Evolutionary conservation across 257 asterid species (phyloP), one percentile per base, ranked within the genome.

Genomic region (Plectranthus barbatus): DNA sequence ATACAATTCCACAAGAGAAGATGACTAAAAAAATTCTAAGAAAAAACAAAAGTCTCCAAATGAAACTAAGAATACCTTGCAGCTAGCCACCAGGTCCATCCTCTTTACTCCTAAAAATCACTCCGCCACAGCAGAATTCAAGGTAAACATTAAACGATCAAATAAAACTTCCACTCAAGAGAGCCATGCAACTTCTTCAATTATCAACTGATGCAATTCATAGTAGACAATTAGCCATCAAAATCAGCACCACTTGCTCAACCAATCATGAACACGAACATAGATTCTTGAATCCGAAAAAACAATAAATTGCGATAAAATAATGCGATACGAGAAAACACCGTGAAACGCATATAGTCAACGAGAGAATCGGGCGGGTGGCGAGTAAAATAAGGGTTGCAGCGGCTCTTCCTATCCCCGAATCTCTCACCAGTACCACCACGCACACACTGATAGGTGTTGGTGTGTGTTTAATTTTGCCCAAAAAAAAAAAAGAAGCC

Each of bases 51-150:
- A 53, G 34, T 20, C 13, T 14, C 48, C 50, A 52, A 26, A 20
- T 36, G 17, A 29, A 46, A 21, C 2, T 7, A 36, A 23, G 42
- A 52, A 60, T 57, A 77, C 82, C 82, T 69, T 73, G 74, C 79
- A 77, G 46, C 72, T 51, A 19, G 68, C 60, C 66, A 66, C 78
- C 62, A 48, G 62, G 52, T 72, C 81, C 81, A 77, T 77, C 33
- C 60, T 72, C 58, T 59, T 15, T 5, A 56, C 70, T 61, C 34
- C 13, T 19, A 34, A 21, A 41, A 62, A 54, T 64, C 61, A 49
- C 67, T 68, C 74, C 50, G 60, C 74, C 61, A 23, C 69, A 52
- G 49, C 61, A 56, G 64, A 57, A 64, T 34, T 21, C 66, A 48
- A 54, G 69, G 53, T 41, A 72, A 66, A 48, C 68, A 63, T 52